Evolutionary conservation across 108 stramenopile genomes (phyloP).

Genomic region (Nannochloropsis granulata): DNA sequence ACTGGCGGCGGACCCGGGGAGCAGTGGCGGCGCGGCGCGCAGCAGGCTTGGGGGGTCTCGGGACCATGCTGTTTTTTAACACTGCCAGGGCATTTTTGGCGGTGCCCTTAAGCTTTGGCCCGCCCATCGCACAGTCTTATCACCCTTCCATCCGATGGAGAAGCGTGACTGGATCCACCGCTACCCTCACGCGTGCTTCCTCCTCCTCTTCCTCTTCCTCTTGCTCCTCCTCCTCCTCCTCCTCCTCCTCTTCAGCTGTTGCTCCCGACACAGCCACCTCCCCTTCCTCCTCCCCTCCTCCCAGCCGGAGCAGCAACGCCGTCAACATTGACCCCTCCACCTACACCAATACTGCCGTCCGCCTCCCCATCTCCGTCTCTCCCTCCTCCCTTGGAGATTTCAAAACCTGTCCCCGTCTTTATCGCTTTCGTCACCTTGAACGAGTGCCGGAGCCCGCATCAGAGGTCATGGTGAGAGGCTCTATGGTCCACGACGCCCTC

Average conservation of each 20-base stretch:
- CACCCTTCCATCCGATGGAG: background rate
- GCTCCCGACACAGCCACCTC: background rate
- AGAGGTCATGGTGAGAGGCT: background rate
- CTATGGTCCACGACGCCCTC: background rate
- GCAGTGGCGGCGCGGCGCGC: background rate
- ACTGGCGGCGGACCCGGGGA: background rate
- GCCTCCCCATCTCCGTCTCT: background rate
- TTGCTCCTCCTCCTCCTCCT: background rate
- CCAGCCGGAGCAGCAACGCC: background rate
- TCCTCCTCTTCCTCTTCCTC: background rate
- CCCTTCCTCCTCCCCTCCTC: background rate
- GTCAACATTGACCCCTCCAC: background rate
- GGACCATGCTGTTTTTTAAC: background rate
- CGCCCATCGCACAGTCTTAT: background rate
- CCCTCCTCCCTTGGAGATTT: background rate
- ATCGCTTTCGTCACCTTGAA: background rate
- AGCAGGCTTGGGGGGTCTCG: background rate
- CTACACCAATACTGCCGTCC: background rate
- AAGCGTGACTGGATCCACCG: background rate
- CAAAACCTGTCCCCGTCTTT: background rate
- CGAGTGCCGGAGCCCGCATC: background rate
- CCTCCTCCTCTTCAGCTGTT: no score
- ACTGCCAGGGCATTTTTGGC: background rate
- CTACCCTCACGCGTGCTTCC: background rate
- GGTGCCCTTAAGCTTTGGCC: background rate